These are phyloP conservation scores for Myxozyma geophila DNA, from an alignment of 805 yeast genomes.

Conservation along the genomic window DNA sequence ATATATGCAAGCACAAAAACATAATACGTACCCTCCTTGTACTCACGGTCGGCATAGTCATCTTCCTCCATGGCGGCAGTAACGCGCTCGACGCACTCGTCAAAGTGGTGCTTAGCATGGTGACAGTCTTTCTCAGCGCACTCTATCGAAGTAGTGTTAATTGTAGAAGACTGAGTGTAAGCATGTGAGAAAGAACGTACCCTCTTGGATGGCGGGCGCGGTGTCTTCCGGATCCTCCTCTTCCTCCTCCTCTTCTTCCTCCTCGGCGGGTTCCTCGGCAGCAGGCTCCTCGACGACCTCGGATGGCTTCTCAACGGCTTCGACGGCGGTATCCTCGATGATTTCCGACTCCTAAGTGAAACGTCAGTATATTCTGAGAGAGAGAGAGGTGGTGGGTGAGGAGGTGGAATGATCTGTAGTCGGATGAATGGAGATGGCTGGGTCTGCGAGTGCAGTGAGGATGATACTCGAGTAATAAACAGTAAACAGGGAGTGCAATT, in stretches of 20 bases:
- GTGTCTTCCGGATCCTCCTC: slow-evolving; percentile 73
- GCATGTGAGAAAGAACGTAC: slow-evolving; percentile 39
- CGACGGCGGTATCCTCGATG: too few relatives aligned
- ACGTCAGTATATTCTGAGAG: too few relatives aligned
- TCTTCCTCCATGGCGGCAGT: slow-evolving; percentile 82
- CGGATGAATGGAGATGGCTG: too few relatives aligned
- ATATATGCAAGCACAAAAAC: not conserved
- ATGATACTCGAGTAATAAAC: too few relatives aligned
- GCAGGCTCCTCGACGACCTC: slow-evolving; percentile 4
- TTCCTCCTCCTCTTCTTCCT: slow-evolving; percentile 65
- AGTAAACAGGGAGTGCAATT: too few relatives aligned
- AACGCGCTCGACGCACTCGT: slow-evolving; percentile 95
- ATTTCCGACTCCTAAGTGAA: too few relatives aligned
- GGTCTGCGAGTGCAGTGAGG: too few relatives aligned
- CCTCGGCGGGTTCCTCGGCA: slow-evolving; percentile 51
- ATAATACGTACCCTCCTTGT: slow-evolving; percentile 65
- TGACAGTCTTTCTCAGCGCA: slow-evolving; percentile 72
- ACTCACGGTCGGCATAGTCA: slow-evolving; percentile 74
- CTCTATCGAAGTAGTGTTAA: slow-evolving; percentile 46
- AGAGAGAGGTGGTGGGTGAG: too few relatives aligned
- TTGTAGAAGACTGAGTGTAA: too few relatives aligned
- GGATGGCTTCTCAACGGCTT: not conserved
- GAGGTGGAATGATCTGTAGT: too few relatives aligned
- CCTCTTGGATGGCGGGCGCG: slow-evolving; percentile 62
- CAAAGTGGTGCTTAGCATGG: slow-evolving; percentile 82